Percentiles rank a stretch among this genome's conserved stretches.
These are phyloP conservation scores for Echria macrotheca DNA, from an alignment of 495 filamentous ascomycete species.

Conservation along the genomic window DNA sequence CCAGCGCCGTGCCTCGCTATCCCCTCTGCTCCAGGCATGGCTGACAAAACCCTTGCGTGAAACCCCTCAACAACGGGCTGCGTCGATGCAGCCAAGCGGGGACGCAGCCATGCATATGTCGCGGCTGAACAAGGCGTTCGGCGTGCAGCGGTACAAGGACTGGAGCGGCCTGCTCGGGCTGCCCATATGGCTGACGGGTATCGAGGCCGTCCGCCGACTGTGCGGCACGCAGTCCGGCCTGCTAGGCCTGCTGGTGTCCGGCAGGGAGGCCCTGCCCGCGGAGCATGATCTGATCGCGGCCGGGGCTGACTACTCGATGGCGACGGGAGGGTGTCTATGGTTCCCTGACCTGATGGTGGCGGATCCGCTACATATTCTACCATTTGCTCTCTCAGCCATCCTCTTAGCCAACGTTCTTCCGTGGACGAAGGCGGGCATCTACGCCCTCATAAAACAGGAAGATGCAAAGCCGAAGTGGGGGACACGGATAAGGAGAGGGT, in stretches of 20 bases:
- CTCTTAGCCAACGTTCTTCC: constrained; percentile 42
- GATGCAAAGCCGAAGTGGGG: no score
- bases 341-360: constrained; percentile 67
- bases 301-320: constrained; percentile 19
- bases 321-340: constrained; percentile 75
- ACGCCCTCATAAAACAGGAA: no score
- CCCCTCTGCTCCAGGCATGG: constrained; percentile 51
- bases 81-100: no score
- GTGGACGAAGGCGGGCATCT: constrained; percentile 9
- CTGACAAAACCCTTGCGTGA: constrained; percentile 21
- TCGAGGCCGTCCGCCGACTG: constrained; percentile 63
- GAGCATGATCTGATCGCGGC: neutral
- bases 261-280: neutral
- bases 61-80: no score
- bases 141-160: constrained; percentile 48
- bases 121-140: constrained; percentile 40
- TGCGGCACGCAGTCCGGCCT: constrained; percentile 52
- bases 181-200: constrained; percentile 63
- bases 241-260: constrained; percentile 32
- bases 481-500: no score
- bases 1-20: constrained; percentile 40
- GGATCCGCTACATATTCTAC: constrained; percentile 66
- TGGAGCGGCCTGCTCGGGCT: constrained; percentile 45
- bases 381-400: constrained; percentile 48
- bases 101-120: no score